phyloP scores from a whole-genome alignment of 2,329 filamentous ascomycete genomes.

The Pseudocercospora pini-densiflorae region DNA sequence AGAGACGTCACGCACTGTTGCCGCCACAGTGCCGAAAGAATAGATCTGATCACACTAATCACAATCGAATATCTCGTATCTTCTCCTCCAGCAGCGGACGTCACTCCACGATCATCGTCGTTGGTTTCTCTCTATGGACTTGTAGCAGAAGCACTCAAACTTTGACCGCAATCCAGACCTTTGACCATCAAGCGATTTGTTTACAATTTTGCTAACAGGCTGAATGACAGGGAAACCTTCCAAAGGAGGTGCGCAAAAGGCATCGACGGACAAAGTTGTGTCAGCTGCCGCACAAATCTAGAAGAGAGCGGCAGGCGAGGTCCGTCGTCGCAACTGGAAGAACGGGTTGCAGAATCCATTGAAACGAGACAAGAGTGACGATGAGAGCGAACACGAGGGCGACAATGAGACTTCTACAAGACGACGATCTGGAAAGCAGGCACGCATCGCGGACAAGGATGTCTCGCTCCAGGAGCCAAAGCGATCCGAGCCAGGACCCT shows the following conservation, averaged over 20 bases:
- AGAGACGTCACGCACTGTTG: background rate
- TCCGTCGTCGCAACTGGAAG: background rate
- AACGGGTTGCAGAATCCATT: background rate
- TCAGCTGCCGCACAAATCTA: background rate
- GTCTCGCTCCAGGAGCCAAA: background rate
- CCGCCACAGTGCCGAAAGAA: background rate
- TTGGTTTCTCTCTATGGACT: background rate
- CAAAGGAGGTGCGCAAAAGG: background rate
- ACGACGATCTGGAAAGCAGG: background rate
- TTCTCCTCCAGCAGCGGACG: background rate
- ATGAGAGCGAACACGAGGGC: background rate
- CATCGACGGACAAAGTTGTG: background rate
- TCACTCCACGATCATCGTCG: background rate
- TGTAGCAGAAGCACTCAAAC: background rate
- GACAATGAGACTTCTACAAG: background rate
- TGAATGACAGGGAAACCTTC: background rate
- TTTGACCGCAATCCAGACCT: background rate
- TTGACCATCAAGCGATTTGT: background rate
- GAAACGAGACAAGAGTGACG: background rate
- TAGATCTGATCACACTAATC: constrained; percentile 11
- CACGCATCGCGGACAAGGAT: background rate
- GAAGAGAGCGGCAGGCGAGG: background rate
- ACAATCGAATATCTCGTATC: constrained; percentile 6
- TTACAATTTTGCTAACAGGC: background rate
- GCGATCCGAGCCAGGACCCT: background rate